Conservation (phyloP, 1,284 basidiomycete species). For the Trametes versicolor region DNA sequence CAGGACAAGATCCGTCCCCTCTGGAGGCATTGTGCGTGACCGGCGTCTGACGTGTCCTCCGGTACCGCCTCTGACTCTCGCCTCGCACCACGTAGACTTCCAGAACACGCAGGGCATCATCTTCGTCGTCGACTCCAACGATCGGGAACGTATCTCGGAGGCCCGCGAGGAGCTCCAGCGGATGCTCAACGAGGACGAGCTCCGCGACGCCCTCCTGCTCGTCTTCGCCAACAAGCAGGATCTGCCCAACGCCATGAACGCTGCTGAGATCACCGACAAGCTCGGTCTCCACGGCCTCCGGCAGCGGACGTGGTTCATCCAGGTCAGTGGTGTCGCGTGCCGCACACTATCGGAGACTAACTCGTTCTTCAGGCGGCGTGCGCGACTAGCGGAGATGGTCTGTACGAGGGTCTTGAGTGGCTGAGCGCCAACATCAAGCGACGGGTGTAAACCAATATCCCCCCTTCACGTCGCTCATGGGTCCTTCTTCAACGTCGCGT, state of each 20-base stretch:
- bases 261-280: conserved; percentile 99
- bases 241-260: conserved; percentile 99
- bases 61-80: conserved; percentile 20
- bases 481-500: conserved; percentile 47
- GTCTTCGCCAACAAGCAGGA: conserved; percentile 99
- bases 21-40: conserved; percentile 95
- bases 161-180: conserved; percentile 99
- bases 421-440: conserved; percentile 91
- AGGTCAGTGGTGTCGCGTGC: conserved; percentile 63
- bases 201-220: conserved; percentile 97
- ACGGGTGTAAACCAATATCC: conserved; percentile 63
- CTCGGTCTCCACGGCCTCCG: conserved; percentile 97
- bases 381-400: conserved; percentile 98
- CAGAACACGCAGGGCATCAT: conserved; percentile 99
- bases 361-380: conserved; percentile 82
- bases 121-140: conserved; percentile 99
- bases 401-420: conserved; percentile 99
- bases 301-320: conserved; percentile 99
- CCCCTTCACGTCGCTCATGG: conserved; percentile 33
- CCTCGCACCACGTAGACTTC: conserved; percentile 78
- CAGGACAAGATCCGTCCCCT: conserved; percentile 90
- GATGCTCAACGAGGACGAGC: conserved; percentile 99
- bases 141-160: conserved; percentile 99
- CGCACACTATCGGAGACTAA: conserved; percentile 23
- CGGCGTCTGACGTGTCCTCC: conserved; percentile 35